Percentiles rank a stretch among this genome's conserved stretches.
phyloP scores from a whole-genome alignment of 805 yeast species.

The Metschnikowia cerradonensis region DNA sequence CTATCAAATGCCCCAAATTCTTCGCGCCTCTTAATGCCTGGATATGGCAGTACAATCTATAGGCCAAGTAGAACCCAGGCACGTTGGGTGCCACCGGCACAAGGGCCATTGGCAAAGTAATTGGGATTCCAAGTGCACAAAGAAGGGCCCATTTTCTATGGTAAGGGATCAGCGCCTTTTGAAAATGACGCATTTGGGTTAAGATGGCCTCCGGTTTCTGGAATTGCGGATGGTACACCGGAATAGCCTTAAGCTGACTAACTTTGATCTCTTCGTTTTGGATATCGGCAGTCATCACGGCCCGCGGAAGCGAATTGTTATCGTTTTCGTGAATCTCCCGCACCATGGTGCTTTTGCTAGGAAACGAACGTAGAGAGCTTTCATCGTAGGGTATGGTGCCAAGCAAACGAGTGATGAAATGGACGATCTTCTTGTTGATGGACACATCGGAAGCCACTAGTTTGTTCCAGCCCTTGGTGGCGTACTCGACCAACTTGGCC shows the following conservation, averaged over 20 bases:
- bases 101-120: conserved; percentile 74
- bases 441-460: conserved; percentile 51
- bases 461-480: conserved; percentile 58
- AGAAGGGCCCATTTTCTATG: conserved; percentile 55
- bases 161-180: conserved; percentile 40
- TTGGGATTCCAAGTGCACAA: conserved; percentile 62
- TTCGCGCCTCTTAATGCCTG: conserved; percentile 73
- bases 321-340: conserved; percentile 40
- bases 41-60: conserved; percentile 78
- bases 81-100: conserved; percentile 87
- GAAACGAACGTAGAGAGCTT: conserved; percentile 67
- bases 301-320: conserved; percentile 7
- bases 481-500: conserved; percentile 45
- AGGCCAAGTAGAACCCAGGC: conserved; percentile 84
- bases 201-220: conserved; percentile 30
- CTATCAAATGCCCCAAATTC: conserved; percentile 58
- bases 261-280: conserved; percentile 17
- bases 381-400: conserved; percentile 77
- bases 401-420: conserved; percentile 48
- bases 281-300: conserved; percentile 15
- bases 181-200: conserved; percentile 40
- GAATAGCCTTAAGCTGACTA: conserved; percentile 36
- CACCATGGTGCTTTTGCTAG: conserved; percentile 58
- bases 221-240: conserved; percentile 37
- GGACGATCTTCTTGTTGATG: conserved; percentile 58